Conservation (phyloP, 768 basidiomycete genomes). For the Crepidotus variabilis region DNA sequence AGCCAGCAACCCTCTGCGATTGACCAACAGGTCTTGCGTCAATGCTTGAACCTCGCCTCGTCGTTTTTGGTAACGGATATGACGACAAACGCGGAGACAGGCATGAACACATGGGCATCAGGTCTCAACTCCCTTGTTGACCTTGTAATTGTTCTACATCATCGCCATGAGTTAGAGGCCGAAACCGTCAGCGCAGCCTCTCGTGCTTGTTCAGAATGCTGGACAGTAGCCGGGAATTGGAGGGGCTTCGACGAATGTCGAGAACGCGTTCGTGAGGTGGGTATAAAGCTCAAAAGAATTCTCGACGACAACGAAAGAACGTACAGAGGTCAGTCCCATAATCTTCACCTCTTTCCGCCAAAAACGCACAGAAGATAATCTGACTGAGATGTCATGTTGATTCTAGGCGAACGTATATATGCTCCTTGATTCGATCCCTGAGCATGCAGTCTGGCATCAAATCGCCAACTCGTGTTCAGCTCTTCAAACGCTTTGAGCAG, state of each 20-base stretch:
- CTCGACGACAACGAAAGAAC: conserved; percentile 55
- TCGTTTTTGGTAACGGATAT: conserved; percentile 79
- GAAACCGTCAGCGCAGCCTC: conserved; percentile 73
- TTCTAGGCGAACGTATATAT: conserved; percentile 34
- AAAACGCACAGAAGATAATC: background rate
- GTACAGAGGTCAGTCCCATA: conserved; percentile 31
- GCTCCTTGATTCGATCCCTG: conserved; percentile 24
- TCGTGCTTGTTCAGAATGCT: conserved; percentile 75
- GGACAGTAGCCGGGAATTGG: conserved; percentile 71
- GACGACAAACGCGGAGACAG: conserved; percentile 55
- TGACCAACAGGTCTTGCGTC: conserved; percentile 60
- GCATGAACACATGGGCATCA: conserved; percentile 57
- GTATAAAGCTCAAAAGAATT: conserved; percentile 53
- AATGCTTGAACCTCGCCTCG: conserved; percentile 65
- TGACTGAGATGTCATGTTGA: too few relatives aligned
- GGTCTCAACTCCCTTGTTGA: conserved; percentile 73
- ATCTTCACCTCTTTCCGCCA: background rate
- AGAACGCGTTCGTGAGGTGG: conserved; percentile 58
- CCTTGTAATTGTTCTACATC: conserved; percentile 67
- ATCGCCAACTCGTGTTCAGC: too few relatives aligned
- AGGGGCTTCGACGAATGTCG: conserved; percentile 60
- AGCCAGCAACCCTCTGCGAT: conserved; percentile 26
- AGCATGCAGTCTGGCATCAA: background rate
- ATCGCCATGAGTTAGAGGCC: conserved; percentile 63
- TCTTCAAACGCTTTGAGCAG: too few relatives aligned